phyloP scores from a whole-genome alignment of 768 basidiomycete species.

The Clavaria fumosa region DNA sequence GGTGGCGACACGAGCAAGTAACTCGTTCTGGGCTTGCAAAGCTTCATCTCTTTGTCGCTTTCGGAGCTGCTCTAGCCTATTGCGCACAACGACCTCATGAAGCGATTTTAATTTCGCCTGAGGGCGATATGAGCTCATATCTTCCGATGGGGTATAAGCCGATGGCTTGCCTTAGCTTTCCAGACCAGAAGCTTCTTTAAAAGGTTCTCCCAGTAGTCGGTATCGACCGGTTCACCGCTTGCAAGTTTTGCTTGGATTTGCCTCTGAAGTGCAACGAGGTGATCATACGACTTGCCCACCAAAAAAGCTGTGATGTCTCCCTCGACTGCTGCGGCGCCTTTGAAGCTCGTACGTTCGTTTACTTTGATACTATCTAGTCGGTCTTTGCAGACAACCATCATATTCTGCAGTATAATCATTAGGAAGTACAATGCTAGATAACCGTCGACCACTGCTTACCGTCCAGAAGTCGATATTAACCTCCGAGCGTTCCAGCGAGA shows the following conservation, averaged over 20 bases:
- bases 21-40: constrained; percentile 81
- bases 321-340: constrained; percentile 69
- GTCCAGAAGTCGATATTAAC: constrained; percentile 97
- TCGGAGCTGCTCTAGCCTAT: constrained; percentile 89
- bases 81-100: constrained; percentile 93
- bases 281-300: constrained; percentile 73
- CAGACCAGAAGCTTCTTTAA: constrained; percentile 87
- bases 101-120: constrained; percentile 84
- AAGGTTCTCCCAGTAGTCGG: constrained; percentile 93
- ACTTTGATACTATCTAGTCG: constrained; percentile 62
- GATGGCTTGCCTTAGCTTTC: constrained; percentile 71
- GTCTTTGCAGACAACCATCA: constrained; percentile 95
- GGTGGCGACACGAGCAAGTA: constrained; percentile 62
- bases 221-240: constrained; percentile 90
- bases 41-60: constrained; percentile 95
- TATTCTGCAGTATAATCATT: too few species aligned
- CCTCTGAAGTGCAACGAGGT: constrained; percentile 68
- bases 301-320: constrained; percentile 69
- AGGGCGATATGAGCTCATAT: constrained; percentile 8
- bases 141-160: not conserved
- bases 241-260: constrained; percentile 78
- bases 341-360: constrained; percentile 46
- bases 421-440: too few species aligned
- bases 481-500: constrained; percentile 71
- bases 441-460: too few species aligned